These are phyloP conservation scores for Dichotomopilus funicola DNA, from an alignment of 2,329 filamentous ascomycete species.

Conservation along the genomic window DNA sequence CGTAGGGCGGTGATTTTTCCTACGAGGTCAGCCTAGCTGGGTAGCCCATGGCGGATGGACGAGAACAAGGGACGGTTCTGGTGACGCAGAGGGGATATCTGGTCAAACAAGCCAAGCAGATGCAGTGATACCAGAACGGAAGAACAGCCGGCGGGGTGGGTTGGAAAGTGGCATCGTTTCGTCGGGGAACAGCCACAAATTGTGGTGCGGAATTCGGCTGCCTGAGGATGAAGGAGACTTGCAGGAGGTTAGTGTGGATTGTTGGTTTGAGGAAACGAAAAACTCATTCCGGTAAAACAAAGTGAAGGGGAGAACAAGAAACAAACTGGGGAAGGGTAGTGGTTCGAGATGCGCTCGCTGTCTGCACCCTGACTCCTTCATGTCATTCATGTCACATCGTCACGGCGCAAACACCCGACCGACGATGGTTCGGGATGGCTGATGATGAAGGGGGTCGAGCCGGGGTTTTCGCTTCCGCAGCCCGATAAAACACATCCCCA, in stretches of 20 bases:
- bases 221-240: conserved; percentile 6
- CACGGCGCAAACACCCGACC: conserved; percentile 22
- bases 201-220: conserved; percentile 7
- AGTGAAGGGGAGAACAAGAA: neutral
- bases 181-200: neutral
- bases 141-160: conserved; percentile 17
- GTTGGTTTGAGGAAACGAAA: conserved; percentile 3
- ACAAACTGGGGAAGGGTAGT: conserved; percentile 14
- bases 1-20: neutral
- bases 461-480: conserved; percentile 7
- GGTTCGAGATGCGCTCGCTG: conserved; percentile 24
- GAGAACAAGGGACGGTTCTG: conserved; percentile 1
- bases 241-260: neutral
- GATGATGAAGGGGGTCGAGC: neutral
- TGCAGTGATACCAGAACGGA: conserved; percentile 9
- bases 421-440: neutral
- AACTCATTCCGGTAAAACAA: conserved; percentile 10
- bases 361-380: conserved; percentile 24
- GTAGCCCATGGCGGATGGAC: neutral
- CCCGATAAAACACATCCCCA: neutral
- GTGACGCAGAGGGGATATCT: neutral
- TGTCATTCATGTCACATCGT: conserved; percentile 18
- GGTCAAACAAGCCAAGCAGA: conserved; percentile 13
- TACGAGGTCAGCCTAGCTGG: neutral
- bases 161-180: conserved; percentile 12